Percentiles rank a stretch among this genome's conserved stretches.
phyloP scores from a whole-genome alignment of 2,329 filamentous ascomycete species.

The Xylariaceae sp. region DNA sequence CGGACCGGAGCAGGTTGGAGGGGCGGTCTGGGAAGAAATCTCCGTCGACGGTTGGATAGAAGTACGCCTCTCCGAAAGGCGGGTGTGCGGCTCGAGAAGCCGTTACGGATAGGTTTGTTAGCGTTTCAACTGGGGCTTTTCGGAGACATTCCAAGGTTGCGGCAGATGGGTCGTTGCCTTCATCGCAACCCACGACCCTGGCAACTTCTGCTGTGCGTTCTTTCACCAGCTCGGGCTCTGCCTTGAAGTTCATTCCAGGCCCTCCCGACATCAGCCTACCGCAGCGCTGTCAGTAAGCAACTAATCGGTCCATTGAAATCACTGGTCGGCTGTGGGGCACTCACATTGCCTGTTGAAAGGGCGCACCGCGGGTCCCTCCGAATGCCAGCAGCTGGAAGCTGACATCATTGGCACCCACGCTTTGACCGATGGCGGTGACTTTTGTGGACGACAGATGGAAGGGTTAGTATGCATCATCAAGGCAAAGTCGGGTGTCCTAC shows the following conservation, averaged over 20 bases:
- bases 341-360: slow-evolving; percentile 24
- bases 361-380: slow-evolving; percentile 15
- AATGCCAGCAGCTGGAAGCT: slow-evolving; percentile 20
- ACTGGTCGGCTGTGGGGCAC: background rate
- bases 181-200: slow-evolving; percentile 7
- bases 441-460: too few relatives aligned
- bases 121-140: slow-evolving; percentile 7
- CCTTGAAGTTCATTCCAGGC: slow-evolving; percentile 23
- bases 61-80: slow-evolving; percentile 15
- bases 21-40: slow-evolving; percentile 19
- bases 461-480: background rate
- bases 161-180: slow-evolving; percentile 7
- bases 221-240: slow-evolving; percentile 14
- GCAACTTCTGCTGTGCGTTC: slow-evolving; percentile 18
- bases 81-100: slow-evolving; percentile 14
- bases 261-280: slow-evolving; percentile 24
- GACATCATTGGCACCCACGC: slow-evolving; percentile 23
- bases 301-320: slow-evolving; percentile 1
- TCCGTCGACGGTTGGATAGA: slow-evolving; percentile 17
- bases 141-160: slow-evolving; percentile 17
- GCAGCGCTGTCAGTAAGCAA: background rate
- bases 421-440: slow-evolving; percentile 24
- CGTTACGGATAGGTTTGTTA: slow-evolving; percentile 20
- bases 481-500: background rate
- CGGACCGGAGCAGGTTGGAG: slow-evolving; percentile 18